phyloP scores from a whole-genome alignment of 192 early-diverging fungal species.

The Backusella tuberculispora region DNA sequence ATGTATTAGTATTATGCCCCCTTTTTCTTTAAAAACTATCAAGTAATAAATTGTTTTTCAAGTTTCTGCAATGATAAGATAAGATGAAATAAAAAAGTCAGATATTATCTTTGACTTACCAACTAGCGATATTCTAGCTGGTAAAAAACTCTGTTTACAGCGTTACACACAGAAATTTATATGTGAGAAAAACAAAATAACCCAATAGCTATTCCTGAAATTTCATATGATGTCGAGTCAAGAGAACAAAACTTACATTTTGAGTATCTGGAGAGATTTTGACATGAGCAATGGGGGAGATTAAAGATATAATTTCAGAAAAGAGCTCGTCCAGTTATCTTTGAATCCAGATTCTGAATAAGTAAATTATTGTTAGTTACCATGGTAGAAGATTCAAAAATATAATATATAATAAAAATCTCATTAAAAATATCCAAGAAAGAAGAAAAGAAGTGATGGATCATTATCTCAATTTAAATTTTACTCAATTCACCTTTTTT shows the following conservation, averaged over 20 bases:
- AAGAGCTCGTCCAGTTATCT: neutral
- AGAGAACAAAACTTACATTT: neutral
- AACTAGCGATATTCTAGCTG: neutral
- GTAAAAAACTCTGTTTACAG: neutral
- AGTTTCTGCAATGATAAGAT: neutral
- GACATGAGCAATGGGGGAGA: neutral
- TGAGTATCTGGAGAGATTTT: neutral
- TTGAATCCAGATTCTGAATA: slow-evolving; percentile 10
- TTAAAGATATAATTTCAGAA: neutral
- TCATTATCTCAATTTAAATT: neutral
- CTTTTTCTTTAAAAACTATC: neutral
- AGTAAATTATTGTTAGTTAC: neutral
- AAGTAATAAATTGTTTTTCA: neutral
- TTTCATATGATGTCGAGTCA: neutral
- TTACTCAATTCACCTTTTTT: neutral
- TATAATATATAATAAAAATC: neutral
- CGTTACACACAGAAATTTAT: neutral
- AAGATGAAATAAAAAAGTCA: neutral
- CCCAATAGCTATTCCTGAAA: neutral
- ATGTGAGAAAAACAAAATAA: slow-evolving; percentile 5
- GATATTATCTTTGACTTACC: slow-evolving; percentile 8
- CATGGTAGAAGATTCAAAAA: neutral
- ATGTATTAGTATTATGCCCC: neutral
- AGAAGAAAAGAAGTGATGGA: neutral
- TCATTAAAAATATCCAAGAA: neutral